phyloP scores from a whole-genome alignment of 805 yeast species.

The Vanderwaltozyma tropicalis region DNA sequence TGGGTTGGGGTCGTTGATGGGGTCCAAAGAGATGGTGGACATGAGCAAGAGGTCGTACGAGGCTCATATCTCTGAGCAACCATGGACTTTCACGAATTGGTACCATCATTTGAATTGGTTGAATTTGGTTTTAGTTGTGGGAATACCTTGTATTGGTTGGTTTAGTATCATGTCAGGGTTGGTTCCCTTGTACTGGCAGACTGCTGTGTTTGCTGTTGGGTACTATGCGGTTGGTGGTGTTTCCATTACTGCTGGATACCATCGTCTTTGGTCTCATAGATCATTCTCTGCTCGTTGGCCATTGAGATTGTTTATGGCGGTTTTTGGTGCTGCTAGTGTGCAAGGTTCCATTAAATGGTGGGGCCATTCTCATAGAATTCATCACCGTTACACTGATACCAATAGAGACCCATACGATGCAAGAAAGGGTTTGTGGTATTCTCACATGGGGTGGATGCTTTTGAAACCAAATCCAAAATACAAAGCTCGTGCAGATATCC shows the following conservation, averaged over 20 bases:
- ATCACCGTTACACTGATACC: constrained; percentile 81
- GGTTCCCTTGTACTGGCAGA: constrained; percentile 37
- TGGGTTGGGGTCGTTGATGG: constrained; percentile 74
- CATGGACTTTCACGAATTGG: constrained; percentile 70
- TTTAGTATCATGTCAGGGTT: constrained; percentile 30
- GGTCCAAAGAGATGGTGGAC: constrained; percentile 60
- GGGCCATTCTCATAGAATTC: constrained; percentile 78
- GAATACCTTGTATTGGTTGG: constrained; percentile 49
- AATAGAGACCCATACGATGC: constrained; percentile 80
- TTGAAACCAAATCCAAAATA: constrained; percentile 69
- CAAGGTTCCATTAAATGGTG: constrained; percentile 88
- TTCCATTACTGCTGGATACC: constrained; percentile 80
- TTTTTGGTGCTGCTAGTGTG: constrained; percentile 74
- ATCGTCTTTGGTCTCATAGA: constrained; percentile 69
- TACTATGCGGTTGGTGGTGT: constrained; percentile 54
- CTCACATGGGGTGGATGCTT: constrained; percentile 84
- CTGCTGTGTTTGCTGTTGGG: constrained; percentile 40
- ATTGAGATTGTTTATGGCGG: constrained; percentile 53
- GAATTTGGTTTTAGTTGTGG: constrained; percentile 52
- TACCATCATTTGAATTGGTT: constrained; percentile 70
- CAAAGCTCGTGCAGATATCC: constrained; percentile 72
- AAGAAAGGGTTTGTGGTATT: constrained; percentile 71
- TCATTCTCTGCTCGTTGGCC: constrained; percentile 56
- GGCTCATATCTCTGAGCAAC: constrained; percentile 62
- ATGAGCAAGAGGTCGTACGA: constrained; percentile 29